Percentiles rank a stretch among this genome's conserved stretches.
Conservation (phyloP, 2,329 filamentous ascomycete genomes). For the Grosmannia huntii region DNA sequence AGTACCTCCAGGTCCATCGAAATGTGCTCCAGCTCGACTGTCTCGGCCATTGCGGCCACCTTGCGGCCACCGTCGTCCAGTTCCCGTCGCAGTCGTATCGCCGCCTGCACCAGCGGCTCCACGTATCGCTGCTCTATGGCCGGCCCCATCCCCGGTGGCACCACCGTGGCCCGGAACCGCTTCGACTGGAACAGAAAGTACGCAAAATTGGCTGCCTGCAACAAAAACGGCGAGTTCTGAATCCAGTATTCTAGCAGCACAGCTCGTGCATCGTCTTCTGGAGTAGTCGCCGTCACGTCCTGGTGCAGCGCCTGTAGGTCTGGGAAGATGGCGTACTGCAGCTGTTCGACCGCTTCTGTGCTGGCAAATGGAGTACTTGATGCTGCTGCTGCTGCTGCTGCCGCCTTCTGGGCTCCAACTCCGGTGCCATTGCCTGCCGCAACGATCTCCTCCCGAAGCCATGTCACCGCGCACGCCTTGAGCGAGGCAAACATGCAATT, state of each 20-base stretch:
- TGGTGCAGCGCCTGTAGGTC: constrained; percentile 35
- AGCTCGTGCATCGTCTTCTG: constrained; percentile 19
- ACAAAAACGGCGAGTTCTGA: constrained; percentile 38
- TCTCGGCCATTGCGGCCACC: not conserved
- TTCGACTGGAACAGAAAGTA: constrained; percentile 39
- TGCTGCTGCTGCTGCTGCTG: not conserved
- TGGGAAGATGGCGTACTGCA: constrained; percentile 51
- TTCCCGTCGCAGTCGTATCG: constrained; percentile 1
- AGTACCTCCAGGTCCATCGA: constrained; percentile 10
- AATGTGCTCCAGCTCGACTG: constrained; percentile 1
- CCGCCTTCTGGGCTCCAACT: not conserved
- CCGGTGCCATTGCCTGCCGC: constrained; percentile 18
- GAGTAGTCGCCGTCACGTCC: constrained; percentile 9
- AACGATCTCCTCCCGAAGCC: constrained; percentile 51
- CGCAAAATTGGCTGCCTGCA: constrained; percentile 49
- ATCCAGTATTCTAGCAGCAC: constrained; percentile 36
- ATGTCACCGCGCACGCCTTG: constrained; percentile 49
- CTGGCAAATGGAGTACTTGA: constrained; percentile 29
- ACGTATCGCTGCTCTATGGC: constrained; percentile 47
- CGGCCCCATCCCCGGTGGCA: constrained; percentile 42
- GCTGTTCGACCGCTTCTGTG: constrained; percentile 41
- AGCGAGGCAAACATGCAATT: constrained; percentile 51
- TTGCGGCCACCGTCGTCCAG: not conserved
- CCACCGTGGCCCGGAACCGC: constrained; percentile 27
- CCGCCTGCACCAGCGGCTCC: constrained; percentile 35